Evolutionary conservation across 73 alveolate genomes (phyloP), one percentile per base, ranked within the genome.

Genomic region (Diophrys appendiculata): DNA sequence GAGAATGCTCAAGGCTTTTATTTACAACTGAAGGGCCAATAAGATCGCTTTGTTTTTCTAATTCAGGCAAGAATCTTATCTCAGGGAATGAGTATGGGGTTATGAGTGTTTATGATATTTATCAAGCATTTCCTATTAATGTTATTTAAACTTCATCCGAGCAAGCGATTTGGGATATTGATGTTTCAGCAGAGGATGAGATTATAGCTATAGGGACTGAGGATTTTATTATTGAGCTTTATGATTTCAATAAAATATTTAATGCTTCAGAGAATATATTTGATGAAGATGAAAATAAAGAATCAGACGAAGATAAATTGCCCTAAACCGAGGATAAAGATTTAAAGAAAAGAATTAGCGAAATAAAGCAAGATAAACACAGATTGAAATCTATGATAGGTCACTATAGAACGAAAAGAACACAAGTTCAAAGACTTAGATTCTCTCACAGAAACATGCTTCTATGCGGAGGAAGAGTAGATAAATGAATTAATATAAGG

Each of bases 1-100:
- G 98, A 23, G 95, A 91, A 52, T 95, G 98, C 52, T 92, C 89
- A 33, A 87, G 99, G 81, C 90, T 95, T 31, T 75, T 95, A 78
- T 82, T 90, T 27, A 86, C 91, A 60, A 86, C 82, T 65, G 87
- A 94, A 33, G 91, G 93, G 71, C 88, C 92, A 34, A 83, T 88
- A 11, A 91, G 93, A 69, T 81, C 96, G 54, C 72, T 92, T 67
- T 81, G 88, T 55, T 95, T 95, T 87, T 73, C 95, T 18, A 90
- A 83, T 75, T 68, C 89, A 74, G 98, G 98, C 8, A 90, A 86
- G 82, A 84, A 87, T 65, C 68, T 95, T 0, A 77, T 88, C 64
- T 68, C 91, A 18, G 97, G 97, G 0, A 96, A 93, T 33, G 97
- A 95, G 60, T 82, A 78, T 68, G 98, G 99, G 0, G 93, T 88